A percentile compares a stretch with the other conserved stretches of the same genome.
These are phyloP conservation scores for Hericium rajendrae DNA, from an alignment of 768 basidiomycete species.

Conservation along the genomic window DNA sequence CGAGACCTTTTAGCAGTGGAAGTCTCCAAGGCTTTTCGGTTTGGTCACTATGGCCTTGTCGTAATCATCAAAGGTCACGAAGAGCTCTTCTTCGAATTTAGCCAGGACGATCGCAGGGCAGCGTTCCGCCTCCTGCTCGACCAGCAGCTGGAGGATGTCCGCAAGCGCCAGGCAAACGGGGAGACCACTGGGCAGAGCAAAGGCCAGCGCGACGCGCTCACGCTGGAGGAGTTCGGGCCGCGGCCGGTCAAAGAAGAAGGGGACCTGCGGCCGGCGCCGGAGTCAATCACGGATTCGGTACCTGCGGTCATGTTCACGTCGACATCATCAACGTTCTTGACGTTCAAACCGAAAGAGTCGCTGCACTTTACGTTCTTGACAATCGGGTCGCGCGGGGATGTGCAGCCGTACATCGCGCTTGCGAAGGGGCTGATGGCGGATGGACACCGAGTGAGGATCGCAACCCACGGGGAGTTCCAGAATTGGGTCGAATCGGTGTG, in stretches of 20 bases:
- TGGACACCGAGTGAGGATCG: constrained; percentile 84
- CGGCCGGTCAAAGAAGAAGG: constrained; percentile 28
- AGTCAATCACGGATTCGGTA: constrained; percentile 29
- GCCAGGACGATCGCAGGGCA: constrained; percentile 67
- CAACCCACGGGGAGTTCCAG: constrained; percentile 91
- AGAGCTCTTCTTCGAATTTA: constrained; percentile 95
- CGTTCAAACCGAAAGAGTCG: constrained; percentile 83
- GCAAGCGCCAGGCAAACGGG: constrained; percentile 35
- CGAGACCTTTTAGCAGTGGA: constrained; percentile 80
- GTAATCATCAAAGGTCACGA: constrained; percentile 93
- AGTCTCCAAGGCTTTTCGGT: constrained; percentile 77
- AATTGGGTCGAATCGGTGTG: constrained; percentile 92
- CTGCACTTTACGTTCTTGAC: constrained; percentile 91
- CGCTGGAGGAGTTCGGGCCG: constrained; percentile 78
- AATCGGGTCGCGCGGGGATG: constrained; percentile 93
- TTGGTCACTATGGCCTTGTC: constrained; percentile 83
- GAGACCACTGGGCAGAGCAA: constrained; percentile 35
- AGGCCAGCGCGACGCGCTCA: constrained; percentile 62
- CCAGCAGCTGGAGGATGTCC: constrained; percentile 68
- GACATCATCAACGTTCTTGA: constrained; percentile 91
- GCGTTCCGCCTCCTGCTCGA: constrained; percentile 71
- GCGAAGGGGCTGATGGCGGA: constrained; percentile 86
- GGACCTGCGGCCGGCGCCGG: constrained; percentile 38
- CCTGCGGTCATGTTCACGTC: constrained; percentile 96
- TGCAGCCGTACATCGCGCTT: constrained; percentile 95